These are phyloP conservation scores for Globomyces sp. DNA, from an alignment of 371 early-diverging fungal genomes.

Conservation along the genomic window DNA sequence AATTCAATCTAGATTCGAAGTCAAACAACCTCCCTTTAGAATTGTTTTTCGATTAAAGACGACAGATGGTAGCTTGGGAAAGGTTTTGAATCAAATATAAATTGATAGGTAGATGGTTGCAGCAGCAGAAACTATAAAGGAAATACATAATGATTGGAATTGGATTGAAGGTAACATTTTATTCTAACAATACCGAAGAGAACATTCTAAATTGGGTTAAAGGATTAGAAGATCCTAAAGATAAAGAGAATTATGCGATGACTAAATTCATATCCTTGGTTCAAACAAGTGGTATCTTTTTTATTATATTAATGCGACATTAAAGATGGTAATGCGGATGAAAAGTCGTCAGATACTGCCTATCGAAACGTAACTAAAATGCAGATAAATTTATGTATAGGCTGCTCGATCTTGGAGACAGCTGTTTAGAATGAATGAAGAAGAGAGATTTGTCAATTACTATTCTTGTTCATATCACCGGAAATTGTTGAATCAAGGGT, in stretches of 20 bases:
- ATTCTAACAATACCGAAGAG: conserved; percentile 38
- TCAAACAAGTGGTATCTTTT: conserved; percentile 65
- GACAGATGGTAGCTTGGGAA: conserved; percentile 27
- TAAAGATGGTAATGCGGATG: conserved; percentile 66
- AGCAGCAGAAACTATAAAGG: conserved; percentile 73
- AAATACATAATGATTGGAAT: conserved; percentile 80
- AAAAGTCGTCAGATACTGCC: conserved; percentile 70
- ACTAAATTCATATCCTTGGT: conserved; percentile 89
- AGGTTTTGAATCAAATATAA: not conserved
- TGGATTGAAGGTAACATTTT: conserved; percentile 71
- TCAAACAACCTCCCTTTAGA: conserved; percentile 91
- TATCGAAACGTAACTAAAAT: conserved; percentile 40
- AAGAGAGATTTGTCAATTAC: conserved; percentile 87
- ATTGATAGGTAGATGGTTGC: conserved; percentile 47
- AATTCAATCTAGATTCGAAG: conserved; percentile 62
- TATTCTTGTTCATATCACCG: conserved; percentile 90
- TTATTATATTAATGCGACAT: not conserved
- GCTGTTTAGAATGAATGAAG: conserved; percentile 76
- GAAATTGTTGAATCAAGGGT: conserved; percentile 84
- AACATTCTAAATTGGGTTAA: conserved; percentile 66
- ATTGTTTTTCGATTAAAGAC: conserved; percentile 64
- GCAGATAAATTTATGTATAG: conserved; percentile 51
- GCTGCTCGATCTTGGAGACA: conserved; percentile 90
- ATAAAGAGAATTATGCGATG: conserved; percentile 79
- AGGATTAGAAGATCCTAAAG: conserved; percentile 72